Evolutionary conservation across 345 rosid species (phyloP).

Genomic region (Acer yangbiense): DNA sequence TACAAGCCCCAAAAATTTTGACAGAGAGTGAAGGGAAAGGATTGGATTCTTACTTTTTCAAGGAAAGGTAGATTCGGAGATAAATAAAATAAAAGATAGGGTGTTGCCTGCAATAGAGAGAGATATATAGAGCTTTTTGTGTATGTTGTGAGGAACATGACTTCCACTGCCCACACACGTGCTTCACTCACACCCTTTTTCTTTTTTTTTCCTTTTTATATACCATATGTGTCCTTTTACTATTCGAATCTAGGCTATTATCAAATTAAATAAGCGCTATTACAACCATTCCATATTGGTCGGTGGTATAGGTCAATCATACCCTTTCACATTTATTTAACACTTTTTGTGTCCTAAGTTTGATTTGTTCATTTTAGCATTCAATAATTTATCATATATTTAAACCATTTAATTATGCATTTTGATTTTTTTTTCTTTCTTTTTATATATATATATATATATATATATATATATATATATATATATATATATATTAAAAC

Average conservation of each 20-base stretch:
- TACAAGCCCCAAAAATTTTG: slow-evolving; percentile 30
- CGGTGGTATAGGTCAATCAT: too few species aligned
- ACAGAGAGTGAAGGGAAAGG: slow-evolving; percentile 2
- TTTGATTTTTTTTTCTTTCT: too few species aligned
- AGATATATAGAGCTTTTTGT: neutral
- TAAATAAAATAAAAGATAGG: slow-evolving; percentile 8
- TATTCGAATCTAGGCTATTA: too few species aligned
- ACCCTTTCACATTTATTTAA: neutral
- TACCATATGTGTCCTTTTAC: too few species aligned
- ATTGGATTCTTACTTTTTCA: slow-evolving; percentile 18
- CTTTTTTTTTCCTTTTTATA: too few species aligned
- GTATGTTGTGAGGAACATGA: slow-evolving; percentile 12
- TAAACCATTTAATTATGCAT: too few species aligned
- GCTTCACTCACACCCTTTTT: slow-evolving; percentile 24
- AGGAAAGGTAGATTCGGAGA: slow-evolving; percentile 25
- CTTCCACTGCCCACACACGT: slow-evolving; percentile 29
- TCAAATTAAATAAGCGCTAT: too few species aligned
- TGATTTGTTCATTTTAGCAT: neutral
- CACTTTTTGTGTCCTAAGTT: neutral
- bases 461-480: too few species aligned
- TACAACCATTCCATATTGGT: too few species aligned
- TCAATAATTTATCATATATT: neutral
- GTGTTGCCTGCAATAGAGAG: slow-evolving; percentile 21
- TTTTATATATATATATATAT: too few species aligned
- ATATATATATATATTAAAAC: too few species aligned